Conservation (phyloP, 768 basidiomycete species). For the Asterophora parasitica region DNA sequence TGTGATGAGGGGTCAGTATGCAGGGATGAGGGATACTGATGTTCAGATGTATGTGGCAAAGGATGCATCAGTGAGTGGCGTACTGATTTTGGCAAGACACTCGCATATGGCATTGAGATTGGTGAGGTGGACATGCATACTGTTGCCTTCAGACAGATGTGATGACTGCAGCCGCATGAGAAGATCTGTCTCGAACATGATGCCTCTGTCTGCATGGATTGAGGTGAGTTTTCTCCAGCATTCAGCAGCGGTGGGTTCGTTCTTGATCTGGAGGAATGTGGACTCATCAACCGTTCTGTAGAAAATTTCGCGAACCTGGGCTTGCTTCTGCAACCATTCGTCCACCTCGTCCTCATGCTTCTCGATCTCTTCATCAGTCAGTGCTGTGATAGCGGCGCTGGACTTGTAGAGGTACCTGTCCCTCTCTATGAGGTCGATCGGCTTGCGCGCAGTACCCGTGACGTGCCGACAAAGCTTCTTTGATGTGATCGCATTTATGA, state of each 20-base stretch:
- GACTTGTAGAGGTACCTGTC: slow-evolving; percentile 14
- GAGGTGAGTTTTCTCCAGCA: neutral
- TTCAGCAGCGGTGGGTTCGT: too few species aligned
- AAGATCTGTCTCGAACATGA: too few species aligned
- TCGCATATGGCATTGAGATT: neutral
- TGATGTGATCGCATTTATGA: slow-evolving; percentile 19
- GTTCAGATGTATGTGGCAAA: slow-evolving; percentile 15
- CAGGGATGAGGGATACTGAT: neutral
- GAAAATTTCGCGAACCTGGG: neutral
- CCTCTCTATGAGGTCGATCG: slow-evolving; percentile 2
- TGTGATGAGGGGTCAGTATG: slow-evolving; percentile 13
- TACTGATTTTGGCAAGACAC: slow-evolving; percentile 12
- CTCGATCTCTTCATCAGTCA: slow-evolving; percentile 18
- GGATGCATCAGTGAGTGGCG: slow-evolving; percentile 1
- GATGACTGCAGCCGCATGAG: neutral
- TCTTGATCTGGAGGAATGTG: too few species aligned
- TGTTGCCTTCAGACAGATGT: neutral
- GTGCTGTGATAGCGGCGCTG: neutral
- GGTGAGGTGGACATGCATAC: neutral
- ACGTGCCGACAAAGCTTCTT: too few species aligned
- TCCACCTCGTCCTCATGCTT: slow-evolving; percentile 16
- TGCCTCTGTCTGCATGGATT: too few species aligned
- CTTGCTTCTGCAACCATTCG: slow-evolving; percentile 18
- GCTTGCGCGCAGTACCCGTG: too few species aligned
- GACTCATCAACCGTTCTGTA: too few species aligned